phyloP scores from a whole-genome alignment of 2,329 filamentous ascomycete species.

The Fusarium praegraminearum region DNA sequence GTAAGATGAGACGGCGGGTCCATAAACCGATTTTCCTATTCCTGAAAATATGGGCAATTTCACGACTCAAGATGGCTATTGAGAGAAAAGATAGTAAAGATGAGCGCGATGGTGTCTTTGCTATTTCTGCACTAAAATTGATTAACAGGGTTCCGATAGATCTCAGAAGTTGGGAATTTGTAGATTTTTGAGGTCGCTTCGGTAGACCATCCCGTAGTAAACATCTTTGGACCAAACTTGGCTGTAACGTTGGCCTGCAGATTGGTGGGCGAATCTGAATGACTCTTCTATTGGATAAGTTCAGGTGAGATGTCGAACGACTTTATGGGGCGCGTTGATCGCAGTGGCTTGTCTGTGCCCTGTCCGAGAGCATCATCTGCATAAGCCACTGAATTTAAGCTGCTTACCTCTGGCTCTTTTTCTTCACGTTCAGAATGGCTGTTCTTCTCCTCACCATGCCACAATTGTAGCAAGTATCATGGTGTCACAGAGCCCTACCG shows the following conservation, averaged over 20 bases:
- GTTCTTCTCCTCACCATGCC: neutral
- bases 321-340: neutral
- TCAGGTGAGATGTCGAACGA: neutral
- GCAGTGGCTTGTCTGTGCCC: neutral
- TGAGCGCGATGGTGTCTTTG: neutral
- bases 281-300: neutral
- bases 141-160: neutral
- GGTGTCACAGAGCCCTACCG: neutral
- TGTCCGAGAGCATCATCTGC: neutral
- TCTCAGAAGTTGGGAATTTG: neutral
- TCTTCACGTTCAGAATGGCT: neutral
- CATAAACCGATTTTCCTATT: neutral
- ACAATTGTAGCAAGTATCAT: neutral
- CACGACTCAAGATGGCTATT: neutral
- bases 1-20: neutral
- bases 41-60: neutral
- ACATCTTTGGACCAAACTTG: neutral
- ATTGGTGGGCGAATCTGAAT: neutral
- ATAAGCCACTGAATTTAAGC: neutral
- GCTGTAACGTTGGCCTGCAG: neutral
- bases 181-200: neutral
- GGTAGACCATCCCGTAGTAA: too few relatives aligned
- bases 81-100: neutral
- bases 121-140: neutral
- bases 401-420: neutral